These are phyloP conservation scores for Penicillium paxilli DNA, from an alignment of 495 filamentous ascomycete genomes.

Conservation along the genomic window DNA sequence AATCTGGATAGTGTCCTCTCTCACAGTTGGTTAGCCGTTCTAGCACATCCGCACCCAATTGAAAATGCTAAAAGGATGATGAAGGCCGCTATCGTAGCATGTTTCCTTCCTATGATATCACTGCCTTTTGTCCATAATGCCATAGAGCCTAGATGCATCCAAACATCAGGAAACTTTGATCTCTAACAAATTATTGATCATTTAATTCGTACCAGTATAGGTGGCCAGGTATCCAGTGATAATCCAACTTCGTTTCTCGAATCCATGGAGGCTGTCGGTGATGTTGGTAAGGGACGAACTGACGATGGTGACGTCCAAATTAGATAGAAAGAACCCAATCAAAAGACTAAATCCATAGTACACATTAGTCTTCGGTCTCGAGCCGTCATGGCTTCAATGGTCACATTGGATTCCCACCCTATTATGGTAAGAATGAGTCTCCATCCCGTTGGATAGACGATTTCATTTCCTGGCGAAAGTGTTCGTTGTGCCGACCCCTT, in stretches of 20 bases:
- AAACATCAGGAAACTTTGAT: neutral
- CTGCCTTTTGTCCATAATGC: constrained; percentile 60
- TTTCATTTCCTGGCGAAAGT: constrained; percentile 28
- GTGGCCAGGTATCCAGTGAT: constrained; percentile 57
- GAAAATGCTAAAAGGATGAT: constrained; percentile 56
- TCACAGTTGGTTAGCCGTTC: constrained; percentile 53
- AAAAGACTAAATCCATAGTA: constrained; percentile 41
- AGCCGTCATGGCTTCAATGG: neutral
- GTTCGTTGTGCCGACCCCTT: constrained; percentile 25
- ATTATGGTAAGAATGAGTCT: constrained; percentile 37
- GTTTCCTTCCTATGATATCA: constrained; percentile 58
- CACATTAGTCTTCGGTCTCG: neutral
- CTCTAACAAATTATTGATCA: neutral
- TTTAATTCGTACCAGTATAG: constrained; percentile 46
- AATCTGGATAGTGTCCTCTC: constrained; percentile 5
- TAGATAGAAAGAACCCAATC: constrained; percentile 58
- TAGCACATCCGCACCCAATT: constrained; percentile 54
- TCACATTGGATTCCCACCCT: constrained; percentile 26
- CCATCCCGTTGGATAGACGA: constrained; percentile 47
- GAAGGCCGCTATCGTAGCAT: constrained; percentile 48
- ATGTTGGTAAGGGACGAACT: constrained; percentile 63
- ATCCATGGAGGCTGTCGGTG: constrained; percentile 52
- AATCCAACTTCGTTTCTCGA: constrained; percentile 56
- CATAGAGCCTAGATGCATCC: constrained; percentile 41
- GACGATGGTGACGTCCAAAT: constrained; percentile 63